Evolutionary conservation across 306 rosid species (phyloP).

Genomic region (Astragalus glycyphyllos): DNA sequence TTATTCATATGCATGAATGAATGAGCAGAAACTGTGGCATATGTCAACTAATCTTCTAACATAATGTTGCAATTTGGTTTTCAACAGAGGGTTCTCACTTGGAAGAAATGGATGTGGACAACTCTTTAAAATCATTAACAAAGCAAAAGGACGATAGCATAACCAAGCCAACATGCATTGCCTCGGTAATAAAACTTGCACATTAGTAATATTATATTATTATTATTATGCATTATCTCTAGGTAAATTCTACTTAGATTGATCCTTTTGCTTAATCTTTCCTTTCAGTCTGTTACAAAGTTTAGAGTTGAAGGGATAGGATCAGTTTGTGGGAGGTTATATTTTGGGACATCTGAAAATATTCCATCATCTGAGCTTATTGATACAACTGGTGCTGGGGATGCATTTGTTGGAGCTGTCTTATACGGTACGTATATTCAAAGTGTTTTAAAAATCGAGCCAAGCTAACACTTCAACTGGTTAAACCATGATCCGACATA

Average conservation of each 20-base stretch:
- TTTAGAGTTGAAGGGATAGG: slow-evolving; percentile 83
- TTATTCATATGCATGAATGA: background rate
- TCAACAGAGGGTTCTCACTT: slow-evolving; percentile 54
- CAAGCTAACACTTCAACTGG: too few species aligned
- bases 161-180: slow-evolving; percentile 62
- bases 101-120: slow-evolving; percentile 71
- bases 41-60: slow-evolving; percentile 6
- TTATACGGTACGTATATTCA: slow-evolving; percentile 61
- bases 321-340: slow-evolving; percentile 71
- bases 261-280: slow-evolving; percentile 32
- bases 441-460: background rate
- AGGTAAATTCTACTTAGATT: slow-evolving; percentile 32
- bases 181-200: slow-evolving; percentile 59
- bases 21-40: slow-evolving; percentile 30
- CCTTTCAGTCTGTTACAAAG: slow-evolving; percentile 63
- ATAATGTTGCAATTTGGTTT: slow-evolving; percentile 36
- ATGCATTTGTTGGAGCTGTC: slow-evolving; percentile 93
- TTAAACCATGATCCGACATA: too few species aligned
- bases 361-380: slow-evolving; percentile 75
- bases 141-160: slow-evolving; percentile 54
- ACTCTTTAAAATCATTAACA: slow-evolving; percentile 53
- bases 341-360: slow-evolving; percentile 80
- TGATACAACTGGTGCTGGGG: slow-evolving; percentile 98
- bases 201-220: too few species aligned
- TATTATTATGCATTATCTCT: background rate